Evolutionary conservation across 768 basidiomycete genomes (phyloP).

Genomic region (Termitomyces sp.): DNA sequence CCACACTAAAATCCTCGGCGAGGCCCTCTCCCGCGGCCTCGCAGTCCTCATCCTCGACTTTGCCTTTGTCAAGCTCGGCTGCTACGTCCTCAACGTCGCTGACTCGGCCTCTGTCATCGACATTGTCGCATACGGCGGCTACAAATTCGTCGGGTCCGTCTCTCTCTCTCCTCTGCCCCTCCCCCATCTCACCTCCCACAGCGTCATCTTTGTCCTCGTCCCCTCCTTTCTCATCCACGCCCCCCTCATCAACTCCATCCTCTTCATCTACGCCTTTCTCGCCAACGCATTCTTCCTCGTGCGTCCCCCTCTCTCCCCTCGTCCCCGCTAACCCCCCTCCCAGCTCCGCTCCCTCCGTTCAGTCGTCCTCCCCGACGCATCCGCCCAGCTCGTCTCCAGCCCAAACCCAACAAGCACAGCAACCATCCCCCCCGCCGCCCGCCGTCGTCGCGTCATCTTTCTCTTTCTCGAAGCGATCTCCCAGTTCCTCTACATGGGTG

Average conservation of each 20-base stretch:
- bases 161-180: neutral
- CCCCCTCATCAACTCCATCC: conserved; percentile 55
- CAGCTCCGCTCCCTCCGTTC: conserved; percentile 92
- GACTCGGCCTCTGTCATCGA: conserved; percentile 69
- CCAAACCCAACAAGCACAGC: conserved; percentile 39
- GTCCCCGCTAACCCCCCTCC: neutral
- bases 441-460: conserved; percentile 82
- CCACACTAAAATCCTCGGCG: conserved; percentile 84
- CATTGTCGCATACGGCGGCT: conserved; percentile 88
- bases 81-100: conserved; percentile 88
- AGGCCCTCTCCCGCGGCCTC: conserved; percentile 79
- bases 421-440: conserved; percentile 72
- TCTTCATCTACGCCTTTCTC: conserved; percentile 81
- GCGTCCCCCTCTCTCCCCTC: conserved; percentile 20
- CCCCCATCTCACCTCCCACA: conserved; percentile 19
- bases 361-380: conserved; percentile 60
- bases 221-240: conserved; percentile 61
- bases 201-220: conserved; percentile 80
- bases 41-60: conserved; percentile 87
- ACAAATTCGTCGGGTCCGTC: conserved; percentile 93
- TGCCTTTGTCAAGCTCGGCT: conserved; percentile 82
- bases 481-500: conserved; percentile 84
- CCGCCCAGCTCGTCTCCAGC: conserved; percentile 28
- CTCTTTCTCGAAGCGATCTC: conserved; percentile 80
- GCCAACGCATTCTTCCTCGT: conserved; percentile 95